These are phyloP conservation scores for Phialemoniopsis sp. DNA, from an alignment of 2,329 filamentous ascomycete species.

Conservation along the genomic window DNA sequence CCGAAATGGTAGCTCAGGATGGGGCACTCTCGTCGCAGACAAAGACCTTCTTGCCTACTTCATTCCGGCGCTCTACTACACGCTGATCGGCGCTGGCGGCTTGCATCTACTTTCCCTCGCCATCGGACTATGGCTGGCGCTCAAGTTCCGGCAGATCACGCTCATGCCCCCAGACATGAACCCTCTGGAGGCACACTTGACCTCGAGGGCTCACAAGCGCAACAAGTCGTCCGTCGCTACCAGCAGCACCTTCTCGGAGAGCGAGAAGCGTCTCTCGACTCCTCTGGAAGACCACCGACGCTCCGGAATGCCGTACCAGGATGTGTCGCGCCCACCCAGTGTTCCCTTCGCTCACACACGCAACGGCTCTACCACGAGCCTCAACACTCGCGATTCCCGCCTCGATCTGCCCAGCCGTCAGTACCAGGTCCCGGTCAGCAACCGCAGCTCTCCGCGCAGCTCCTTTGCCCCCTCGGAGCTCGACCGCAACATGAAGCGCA, in stretches of 20 bases:
- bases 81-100: slow-evolving; percentile 57
- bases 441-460: slow-evolving; percentile 31
- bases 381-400: slow-evolving; percentile 43
- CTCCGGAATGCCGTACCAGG: slow-evolving; percentile 39
- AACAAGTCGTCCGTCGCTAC: slow-evolving; percentile 59
- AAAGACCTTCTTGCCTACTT: slow-evolving; percentile 53
- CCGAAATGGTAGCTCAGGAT: slow-evolving; percentile 42
- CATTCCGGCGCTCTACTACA: slow-evolving; percentile 64
- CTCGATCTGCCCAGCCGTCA: slow-evolving; percentile 51
- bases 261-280: slow-evolving; percentile 58
- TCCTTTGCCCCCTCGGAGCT: slow-evolving; percentile 35
- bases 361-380: slow-evolving; percentile 51
- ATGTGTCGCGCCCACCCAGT: slow-evolving; percentile 43
- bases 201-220: slow-evolving; percentile 72
- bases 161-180: slow-evolving; percentile 91
- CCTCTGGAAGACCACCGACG: slow-evolving; percentile 34
- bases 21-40: slow-evolving; percentile 65
- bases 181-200: slow-evolving; percentile 81
- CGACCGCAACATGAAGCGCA: slow-evolving; percentile 30
- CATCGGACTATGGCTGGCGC: slow-evolving; percentile 69
- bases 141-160: slow-evolving; percentile 79
- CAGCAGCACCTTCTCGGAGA: slow-evolving; percentile 33
- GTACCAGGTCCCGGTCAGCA: slow-evolving; percentile 43
- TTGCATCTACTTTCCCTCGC: slow-evolving; percentile 68
- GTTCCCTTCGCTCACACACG: slow-evolving; percentile 82